phyloP scores from a whole-genome alignment of 2,329 filamentous ascomycete species.

The Gnomoniopsis smithogilvyi region DNA sequence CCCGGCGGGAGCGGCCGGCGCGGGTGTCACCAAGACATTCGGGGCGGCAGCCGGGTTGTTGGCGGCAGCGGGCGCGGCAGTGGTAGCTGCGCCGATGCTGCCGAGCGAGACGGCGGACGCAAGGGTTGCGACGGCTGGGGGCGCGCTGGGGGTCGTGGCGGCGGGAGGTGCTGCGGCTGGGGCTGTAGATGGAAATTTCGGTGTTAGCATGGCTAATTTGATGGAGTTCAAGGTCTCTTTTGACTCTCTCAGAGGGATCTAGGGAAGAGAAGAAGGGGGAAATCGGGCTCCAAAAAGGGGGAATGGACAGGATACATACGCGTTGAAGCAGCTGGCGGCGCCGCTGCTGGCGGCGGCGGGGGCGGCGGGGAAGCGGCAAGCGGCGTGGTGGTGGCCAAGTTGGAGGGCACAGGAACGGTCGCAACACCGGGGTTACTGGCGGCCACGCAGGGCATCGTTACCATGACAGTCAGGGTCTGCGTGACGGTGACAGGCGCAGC shows the following conservation, averaged over 20 bases:
- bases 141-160: neutral
- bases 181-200: too few relatives aligned
- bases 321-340: too few relatives aligned
- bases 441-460: constrained; percentile 21
- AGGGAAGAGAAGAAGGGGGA: too few relatives aligned
- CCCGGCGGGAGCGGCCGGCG: constrained; percentile 21
- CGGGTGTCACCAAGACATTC: constrained; percentile 15
- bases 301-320: too few relatives aligned
- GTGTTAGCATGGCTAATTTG: too few relatives aligned
- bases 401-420: too few relatives aligned
- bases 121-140: constrained; percentile 16
- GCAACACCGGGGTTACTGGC: neutral
- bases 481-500: constrained; percentile 21
- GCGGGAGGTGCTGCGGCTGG: constrained; percentile 9
- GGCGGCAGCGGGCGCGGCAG: constrained; percentile 21
- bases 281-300: too few relatives aligned
- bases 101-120: constrained; percentile 27
- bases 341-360: too few relatives aligned
- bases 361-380: too few relatives aligned
- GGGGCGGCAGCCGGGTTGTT: constrained; percentile 22
- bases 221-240: too few relatives aligned
- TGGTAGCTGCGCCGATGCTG: constrained; percentile 17
- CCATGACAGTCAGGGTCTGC: constrained; percentile 21
- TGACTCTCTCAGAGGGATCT: too few relatives aligned
- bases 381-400: too few relatives aligned